These are phyloP conservation scores for Bipolaris cookei DNA, from an alignment of 2,329 filamentous ascomycete genomes.

Conservation along the genomic window DNA sequence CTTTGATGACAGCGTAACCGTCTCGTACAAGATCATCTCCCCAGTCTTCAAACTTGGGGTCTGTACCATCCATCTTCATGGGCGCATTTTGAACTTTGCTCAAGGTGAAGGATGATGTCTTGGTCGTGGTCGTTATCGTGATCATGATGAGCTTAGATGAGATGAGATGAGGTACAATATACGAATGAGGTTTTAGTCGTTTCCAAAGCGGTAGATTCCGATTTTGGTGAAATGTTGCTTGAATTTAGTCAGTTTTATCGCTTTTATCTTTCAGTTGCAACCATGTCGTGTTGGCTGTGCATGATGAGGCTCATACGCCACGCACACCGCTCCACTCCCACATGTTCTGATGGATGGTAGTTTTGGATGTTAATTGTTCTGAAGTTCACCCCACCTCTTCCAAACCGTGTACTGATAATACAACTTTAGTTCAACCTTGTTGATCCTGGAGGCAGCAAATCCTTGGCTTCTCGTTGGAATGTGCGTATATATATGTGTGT, in stretches of 20 bases:
- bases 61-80: conserved; percentile 28
- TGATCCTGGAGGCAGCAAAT: neutral
- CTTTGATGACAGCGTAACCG: conserved; percentile 53
- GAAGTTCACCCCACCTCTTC: neutral
- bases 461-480: neutral
- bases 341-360: neutral
- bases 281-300: too few species aligned
- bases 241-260: neutral
- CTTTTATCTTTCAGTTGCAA: neutral
- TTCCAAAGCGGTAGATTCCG: too few species aligned
- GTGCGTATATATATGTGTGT: neutral
- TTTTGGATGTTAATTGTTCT: neutral
- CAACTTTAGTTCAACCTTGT: neutral
- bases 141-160: conserved; percentile 15
- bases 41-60: conserved; percentile 42
- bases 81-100: conserved; percentile 11
- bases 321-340: neutral
- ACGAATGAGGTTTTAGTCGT: too few species aligned
- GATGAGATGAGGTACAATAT: too few species aligned
- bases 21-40: conserved; percentile 33
- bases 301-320: neutral
- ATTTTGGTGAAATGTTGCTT: neutral
- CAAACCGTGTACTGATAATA: neutral
- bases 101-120: conserved; percentile 17
- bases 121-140: conserved; percentile 22